Conservation (phyloP, 2,329 filamentous ascomycete species). For the Trichothecium roseum region DNA sequence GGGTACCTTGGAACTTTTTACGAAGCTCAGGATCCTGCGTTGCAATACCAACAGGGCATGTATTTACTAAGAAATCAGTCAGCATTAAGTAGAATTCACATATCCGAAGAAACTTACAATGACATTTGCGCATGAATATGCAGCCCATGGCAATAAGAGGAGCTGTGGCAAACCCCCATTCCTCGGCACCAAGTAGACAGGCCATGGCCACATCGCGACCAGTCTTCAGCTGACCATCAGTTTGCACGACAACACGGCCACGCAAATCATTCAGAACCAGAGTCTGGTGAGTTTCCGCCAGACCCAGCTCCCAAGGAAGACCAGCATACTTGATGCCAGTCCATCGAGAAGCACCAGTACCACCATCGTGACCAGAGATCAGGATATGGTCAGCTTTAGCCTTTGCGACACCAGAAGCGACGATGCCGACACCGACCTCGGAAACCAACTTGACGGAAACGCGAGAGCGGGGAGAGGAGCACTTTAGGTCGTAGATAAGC, state of each 20-base stretch:
- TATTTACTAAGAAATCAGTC: slow-evolving; percentile 39
- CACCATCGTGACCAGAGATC: slow-evolving; percentile 94
- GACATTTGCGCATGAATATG: slow-evolving; percentile 83
- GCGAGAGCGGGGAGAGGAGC: slow-evolving; percentile 81
- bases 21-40: slow-evolving; percentile 91
- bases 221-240: slow-evolving; percentile 86
- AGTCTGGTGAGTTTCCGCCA: slow-evolving; percentile 95
- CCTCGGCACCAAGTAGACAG: slow-evolving; percentile 91
- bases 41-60: slow-evolving; percentile 85
- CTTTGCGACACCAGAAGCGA: slow-evolving; percentile 94
- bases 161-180: slow-evolving; percentile 93
- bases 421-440: slow-evolving; percentile 93
- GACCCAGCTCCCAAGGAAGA: slow-evolving; percentile 91
- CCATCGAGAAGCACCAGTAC: slow-evolving; percentile 93
- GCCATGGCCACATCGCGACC: slow-evolving; percentile 91
- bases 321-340: slow-evolving; percentile 98
- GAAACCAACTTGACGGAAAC: slow-evolving; percentile 97
- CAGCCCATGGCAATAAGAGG: slow-evolving; percentile 95
- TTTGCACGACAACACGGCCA: slow-evolving; percentile 92
- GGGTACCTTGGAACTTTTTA: slow-evolving; percentile 86
- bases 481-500: slow-evolving; percentile 95
- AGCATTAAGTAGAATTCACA: slow-evolving; percentile 1
- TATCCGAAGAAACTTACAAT: slow-evolving; percentile 15
- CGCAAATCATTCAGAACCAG: slow-evolving; percentile 90
- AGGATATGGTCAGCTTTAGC: slow-evolving; percentile 95